Evolutionary conservation across 805 yeast species (phyloP).

Genomic region (Nakazawaea wickerhamii): DNA sequence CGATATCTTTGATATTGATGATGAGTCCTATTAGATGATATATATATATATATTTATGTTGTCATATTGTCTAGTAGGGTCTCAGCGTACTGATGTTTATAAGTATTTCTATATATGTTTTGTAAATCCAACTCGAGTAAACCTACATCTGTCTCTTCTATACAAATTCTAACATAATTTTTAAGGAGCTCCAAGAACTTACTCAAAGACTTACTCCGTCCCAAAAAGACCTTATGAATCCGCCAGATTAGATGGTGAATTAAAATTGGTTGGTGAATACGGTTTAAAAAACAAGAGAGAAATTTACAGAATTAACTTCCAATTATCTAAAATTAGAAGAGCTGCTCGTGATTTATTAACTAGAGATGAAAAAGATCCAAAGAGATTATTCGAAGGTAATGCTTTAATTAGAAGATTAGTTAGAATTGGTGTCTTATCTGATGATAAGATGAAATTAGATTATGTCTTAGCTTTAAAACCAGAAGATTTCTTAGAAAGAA

Average conservation of each 20-base stretch:
- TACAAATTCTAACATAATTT: conserved; percentile 6
- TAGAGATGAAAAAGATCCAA: conserved; percentile 99
- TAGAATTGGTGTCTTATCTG: conserved; percentile 97
- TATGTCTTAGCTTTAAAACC: conserved; percentile 96
- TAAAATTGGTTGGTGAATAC: conserved; percentile 99
- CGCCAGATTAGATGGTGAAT: conserved; percentile 98
- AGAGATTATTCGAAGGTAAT: conserved; percentile 99
- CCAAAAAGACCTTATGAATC: conserved; percentile 99
- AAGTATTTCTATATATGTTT: not conserved
- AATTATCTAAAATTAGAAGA: conserved; percentile 99
- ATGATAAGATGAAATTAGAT: conserved; percentile 99
- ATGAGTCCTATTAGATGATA: conserved; percentile 8
- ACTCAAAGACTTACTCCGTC: conserved; percentile 99
- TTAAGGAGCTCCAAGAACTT: conserved; percentile 95
- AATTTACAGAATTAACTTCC: conserved; percentile 99
- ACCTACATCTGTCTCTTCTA: no score
- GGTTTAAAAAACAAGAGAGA: conserved; percentile 99
- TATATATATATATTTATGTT: not conserved
- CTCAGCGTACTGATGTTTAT: not conserved
- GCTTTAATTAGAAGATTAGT: conserved; percentile 99
- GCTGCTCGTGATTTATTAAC: conserved; percentile 99
- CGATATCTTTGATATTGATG: not conserved
- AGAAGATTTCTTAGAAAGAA: conserved; percentile 99
- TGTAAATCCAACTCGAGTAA: not conserved
- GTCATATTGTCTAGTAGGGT: conserved; percentile 1